Evolutionary conservation across 495 filamentous ascomycete genomes (phyloP).

Genomic region (Neurospora intermedia): DNA sequence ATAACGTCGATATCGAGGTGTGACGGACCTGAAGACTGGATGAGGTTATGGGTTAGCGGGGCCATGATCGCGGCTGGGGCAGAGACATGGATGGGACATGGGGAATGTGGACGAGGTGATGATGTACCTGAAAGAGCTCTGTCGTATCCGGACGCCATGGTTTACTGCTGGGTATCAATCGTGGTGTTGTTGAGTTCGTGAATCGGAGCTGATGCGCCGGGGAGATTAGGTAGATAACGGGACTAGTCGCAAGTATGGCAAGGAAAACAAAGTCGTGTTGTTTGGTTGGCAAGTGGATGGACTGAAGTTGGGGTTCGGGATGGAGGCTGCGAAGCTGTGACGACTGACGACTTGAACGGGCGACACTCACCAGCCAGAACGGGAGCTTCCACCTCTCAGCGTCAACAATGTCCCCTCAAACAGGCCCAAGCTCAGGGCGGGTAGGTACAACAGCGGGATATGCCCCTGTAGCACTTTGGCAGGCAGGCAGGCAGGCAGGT

Average conservation of each 20-base stretch:
- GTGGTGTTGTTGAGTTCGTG: slow-evolving; percentile 1
- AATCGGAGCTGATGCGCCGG: slow-evolving; percentile 4
- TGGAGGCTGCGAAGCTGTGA: slow-evolving; percentile 16
- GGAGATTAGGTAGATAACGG: background rate
- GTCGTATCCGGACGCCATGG: slow-evolving; percentile 82
- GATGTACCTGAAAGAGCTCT: slow-evolving; percentile 86
- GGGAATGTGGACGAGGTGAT: slow-evolving; percentile 19
- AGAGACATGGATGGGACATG: background rate
- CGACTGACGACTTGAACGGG: slow-evolving; percentile 5
- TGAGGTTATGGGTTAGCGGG: slow-evolving; percentile 27
- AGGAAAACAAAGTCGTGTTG: background rate
- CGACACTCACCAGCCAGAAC: background rate
- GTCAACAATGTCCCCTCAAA: background rate
- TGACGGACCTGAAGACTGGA: slow-evolving; percentile 58
- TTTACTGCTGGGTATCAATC: slow-evolving; percentile 6
- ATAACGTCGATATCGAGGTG: background rate
- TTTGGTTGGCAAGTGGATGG: slow-evolving; percentile 1
- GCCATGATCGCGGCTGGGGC: background rate
- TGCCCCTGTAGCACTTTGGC: background rate
- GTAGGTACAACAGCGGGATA: background rate
- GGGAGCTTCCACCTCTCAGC: slow-evolving; percentile 1
- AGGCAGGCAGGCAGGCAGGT: background rate
- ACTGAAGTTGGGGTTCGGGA: background rate
- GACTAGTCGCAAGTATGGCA: background rate
- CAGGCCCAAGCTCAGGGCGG: background rate